A percentile compares a stretch with the other conserved stretches of the same genome.
Evolutionary conservation across 73 alveolate species (phyloP).

Genomic region (Uronychia setigera): DNA sequence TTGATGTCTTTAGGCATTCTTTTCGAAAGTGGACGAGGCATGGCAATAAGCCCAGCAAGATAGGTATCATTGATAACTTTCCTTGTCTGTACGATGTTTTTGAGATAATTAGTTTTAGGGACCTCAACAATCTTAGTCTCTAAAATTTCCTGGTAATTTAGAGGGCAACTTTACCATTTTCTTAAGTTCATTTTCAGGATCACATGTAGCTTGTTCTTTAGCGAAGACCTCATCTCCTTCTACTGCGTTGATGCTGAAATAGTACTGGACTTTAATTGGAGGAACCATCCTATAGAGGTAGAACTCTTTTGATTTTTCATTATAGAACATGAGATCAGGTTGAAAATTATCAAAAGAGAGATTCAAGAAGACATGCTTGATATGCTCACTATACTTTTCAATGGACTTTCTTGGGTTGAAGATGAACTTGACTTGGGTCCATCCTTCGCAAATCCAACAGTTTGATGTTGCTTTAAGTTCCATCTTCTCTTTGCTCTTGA

Average conservation of each 20-base stretch:
- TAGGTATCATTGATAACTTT: slow-evolving; percentile 34
- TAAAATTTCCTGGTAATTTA: background rate
- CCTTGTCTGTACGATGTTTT: slow-evolving; percentile 22
- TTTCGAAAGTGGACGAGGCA: slow-evolving; percentile 63
- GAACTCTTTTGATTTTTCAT: slow-evolving; percentile 43
- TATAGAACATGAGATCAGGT: slow-evolving; percentile 50
- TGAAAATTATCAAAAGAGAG: slow-evolving; percentile 73
- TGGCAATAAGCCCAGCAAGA: slow-evolving; percentile 28
- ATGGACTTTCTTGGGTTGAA: slow-evolving; percentile 37
- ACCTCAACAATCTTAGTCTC: slow-evolving; percentile 17
- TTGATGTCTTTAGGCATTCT: slow-evolving; percentile 25
- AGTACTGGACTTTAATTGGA: slow-evolving; percentile 66
- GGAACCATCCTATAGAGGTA: slow-evolving; percentile 83
- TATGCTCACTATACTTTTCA: slow-evolving; percentile 40
- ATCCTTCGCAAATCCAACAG: slow-evolving; percentile 95
- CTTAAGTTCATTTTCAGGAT: background rate
- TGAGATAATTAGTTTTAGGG: slow-evolving; percentile 45
- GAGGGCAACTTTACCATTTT: background rate
- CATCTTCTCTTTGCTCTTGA: slow-evolving; percentile 8
- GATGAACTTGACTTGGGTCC: slow-evolving; percentile 80
- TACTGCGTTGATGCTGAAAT: slow-evolving; percentile 63
- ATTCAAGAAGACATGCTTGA: slow-evolving; percentile 58
- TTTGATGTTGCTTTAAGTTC: slow-evolving; percentile 47
- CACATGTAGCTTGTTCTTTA: background rate
- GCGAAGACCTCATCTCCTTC: background rate